Base-by-base conservation (phyloP, 139 green algal genomes). In the Auxenochlorella protothecoides region DNA sequence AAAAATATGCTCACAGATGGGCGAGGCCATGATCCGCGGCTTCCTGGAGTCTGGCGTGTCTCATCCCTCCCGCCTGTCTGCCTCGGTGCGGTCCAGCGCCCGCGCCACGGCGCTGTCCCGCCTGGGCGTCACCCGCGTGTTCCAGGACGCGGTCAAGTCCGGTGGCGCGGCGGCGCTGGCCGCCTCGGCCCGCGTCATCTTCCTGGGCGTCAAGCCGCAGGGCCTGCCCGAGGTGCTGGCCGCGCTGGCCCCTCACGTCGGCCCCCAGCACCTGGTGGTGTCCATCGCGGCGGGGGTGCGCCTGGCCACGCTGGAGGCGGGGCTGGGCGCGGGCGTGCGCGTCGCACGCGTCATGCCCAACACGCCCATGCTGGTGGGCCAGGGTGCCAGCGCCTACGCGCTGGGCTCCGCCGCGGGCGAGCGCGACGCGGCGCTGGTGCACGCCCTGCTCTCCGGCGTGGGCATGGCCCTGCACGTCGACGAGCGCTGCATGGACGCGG, bases 251-350 rank as follows among this genome's bases (percentile, higher is more conserved):
- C 73, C 70, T 93, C 5, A 96, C 55, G 44, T 83, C 10, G 61
- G 64, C n/a, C 54, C 52, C 5, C 60, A 68, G 8, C 77, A 85
- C 60, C 55, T 95, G 53, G 60, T 98, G 1, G 83, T 98, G 8
- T 94, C 84, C 68, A 98, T 98, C 63, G 93, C 91, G 44, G 93
- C 93, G 11, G 93, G 93, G 53, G 86, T 98, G 12, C 91, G 86
- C 0, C 11, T 96, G 10, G 77, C 69, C 15, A 65, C 52, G 9
- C 65, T 85, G 73, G 71, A 85, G 63, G 71, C 63, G 56, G 13
- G n/a, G 27, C 68, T 82, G 55, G 69, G 69, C 2, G 66, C 63
- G 13, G 72, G 55, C 68, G 63, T 68, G 8, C 68, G 72, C 59
- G 72, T 82, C 11, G 68, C 73, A 53, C 68, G 71, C 52, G 73